Percentiles rank a stretch among this genome's conserved stretches.
These are phyloP conservation scores for Colletotrichum shisoi DNA, from an alignment of 2,329 filamentous ascomycete genomes.

Conservation along the genomic window DNA sequence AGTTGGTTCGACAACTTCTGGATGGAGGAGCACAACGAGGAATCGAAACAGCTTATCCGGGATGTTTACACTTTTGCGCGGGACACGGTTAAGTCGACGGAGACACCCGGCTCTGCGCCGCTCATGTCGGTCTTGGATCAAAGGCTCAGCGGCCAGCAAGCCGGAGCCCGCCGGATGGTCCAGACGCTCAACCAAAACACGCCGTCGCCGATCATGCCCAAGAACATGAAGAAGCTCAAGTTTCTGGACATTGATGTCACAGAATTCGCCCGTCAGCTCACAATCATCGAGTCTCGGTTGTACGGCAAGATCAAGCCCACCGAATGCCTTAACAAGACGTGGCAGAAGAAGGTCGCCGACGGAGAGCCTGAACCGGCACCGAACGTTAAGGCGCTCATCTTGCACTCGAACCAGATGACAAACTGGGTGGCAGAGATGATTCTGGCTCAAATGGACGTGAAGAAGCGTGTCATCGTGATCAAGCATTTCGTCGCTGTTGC, in stretches of 20 bases:
- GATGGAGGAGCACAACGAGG: conserved; percentile 93
- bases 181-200: conserved; percentile 84
- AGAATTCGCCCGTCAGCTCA: conserved; percentile 96
- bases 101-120: conserved; percentile 85
- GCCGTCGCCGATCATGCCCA: conserved; percentile 89
- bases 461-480: conserved; percentile 95
- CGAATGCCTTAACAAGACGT: conserved; percentile 97
- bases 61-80: conserved; percentile 90
- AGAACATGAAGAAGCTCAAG: conserved; percentile 99
- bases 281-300: conserved; percentile 92
- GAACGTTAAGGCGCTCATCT: conserved; percentile 94
- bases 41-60: conserved; percentile 83
- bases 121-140: conserved; percentile 89
- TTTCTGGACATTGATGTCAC: conserved; percentile 96
- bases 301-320: conserved; percentile 96
- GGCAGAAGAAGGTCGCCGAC: conserved; percentile 92
- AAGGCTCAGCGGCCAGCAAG: conserved; percentile 85
- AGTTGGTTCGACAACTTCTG: conserved; percentile 98
- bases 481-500: conserved; percentile 98
- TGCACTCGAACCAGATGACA: conserved; percentile 98
- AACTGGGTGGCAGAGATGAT: conserved; percentile 99
- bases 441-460: conserved; percentile 89
- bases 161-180: conserved; percentile 83
- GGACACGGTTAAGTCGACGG: conserved; percentile 90
- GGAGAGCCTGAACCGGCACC: conserved; percentile 85